Conservation (phyloP, 768 basidiomycete genomes). For the Collybia sp. region DNA sequence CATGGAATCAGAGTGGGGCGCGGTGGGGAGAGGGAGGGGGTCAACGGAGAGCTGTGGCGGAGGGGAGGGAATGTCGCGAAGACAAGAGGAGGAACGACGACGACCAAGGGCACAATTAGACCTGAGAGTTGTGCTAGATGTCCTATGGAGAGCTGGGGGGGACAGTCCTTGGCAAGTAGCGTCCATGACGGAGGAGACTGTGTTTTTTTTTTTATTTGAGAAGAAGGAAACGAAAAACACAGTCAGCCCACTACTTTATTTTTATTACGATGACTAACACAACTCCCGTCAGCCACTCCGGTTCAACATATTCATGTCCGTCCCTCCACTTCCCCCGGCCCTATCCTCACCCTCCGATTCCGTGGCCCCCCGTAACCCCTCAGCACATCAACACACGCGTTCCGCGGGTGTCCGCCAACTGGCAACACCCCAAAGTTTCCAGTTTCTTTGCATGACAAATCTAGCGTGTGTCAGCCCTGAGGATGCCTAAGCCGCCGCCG, state of each 20-base stretch:
- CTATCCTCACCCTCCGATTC: too few relatives aligned
- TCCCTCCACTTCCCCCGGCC: too few relatives aligned
- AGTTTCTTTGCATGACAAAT: too few relatives aligned
- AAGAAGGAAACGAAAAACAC: constrained; percentile 1
- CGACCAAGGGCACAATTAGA: constrained; percentile 51
- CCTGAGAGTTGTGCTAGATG: constrained; percentile 55
- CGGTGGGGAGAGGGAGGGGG: constrained; percentile 11
- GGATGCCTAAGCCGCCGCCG: too few relatives aligned
- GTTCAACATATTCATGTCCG: too few relatives aligned
- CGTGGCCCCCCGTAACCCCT: too few relatives aligned
- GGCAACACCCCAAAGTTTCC: too few relatives aligned
- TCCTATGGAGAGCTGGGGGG: constrained; percentile 44
- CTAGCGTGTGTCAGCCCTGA: too few relatives aligned
- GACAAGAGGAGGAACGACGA: constrained; percentile 46
- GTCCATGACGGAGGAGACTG: constrained; percentile 8
- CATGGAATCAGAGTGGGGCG: constrained; percentile 37
- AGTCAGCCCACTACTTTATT: background rate
- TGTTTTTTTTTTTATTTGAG: background rate
- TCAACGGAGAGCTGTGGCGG: constrained; percentile 10
- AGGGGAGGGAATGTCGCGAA: constrained; percentile 18
- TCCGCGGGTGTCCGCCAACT: too few relatives aligned
- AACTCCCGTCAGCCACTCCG: too few relatives aligned
- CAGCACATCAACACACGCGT: too few relatives aligned
- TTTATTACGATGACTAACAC: too few relatives aligned
- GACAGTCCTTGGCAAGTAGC: constrained; percentile 14